Evolutionary conservation across 129 eudicot species (phyloP), one percentile per base, ranked within the genome.

Genomic region (Dittrichia graveolens): DNA sequence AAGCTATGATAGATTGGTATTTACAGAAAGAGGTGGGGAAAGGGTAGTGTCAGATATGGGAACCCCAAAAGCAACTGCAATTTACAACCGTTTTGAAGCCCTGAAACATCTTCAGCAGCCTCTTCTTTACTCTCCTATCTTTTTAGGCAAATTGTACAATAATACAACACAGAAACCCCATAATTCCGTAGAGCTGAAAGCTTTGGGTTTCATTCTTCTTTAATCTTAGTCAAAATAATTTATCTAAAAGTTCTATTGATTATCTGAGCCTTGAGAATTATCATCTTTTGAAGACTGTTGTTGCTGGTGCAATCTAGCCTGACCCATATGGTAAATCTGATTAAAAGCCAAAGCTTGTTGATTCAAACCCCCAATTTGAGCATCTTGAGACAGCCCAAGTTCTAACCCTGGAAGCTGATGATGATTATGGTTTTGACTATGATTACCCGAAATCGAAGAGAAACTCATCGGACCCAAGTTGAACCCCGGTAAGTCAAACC

Each of bases 311-410:
- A 85, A 71, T 79, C 93, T 81, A 74, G 84, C 81, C 43, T 88
- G 92, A 61, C 87, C 96, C 83, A 91, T 86, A 72, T 91, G 97
- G 56, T 91, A 88, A 79, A 86, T 82, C 86, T 88, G 97, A 76
- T 63, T 82, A n/a, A n/a, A n/a, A n/a, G n/a, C n/a, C 71, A 88
- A 73, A 10, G 82, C 78, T 46, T 83, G 95, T 72, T 90, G 84
- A 52, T 66, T 91, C 82, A 91, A 55, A 79, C 80, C 89, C 72
- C 96, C 96, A 77, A 87, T 62, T 75, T 88, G 83, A 40, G 78
- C 91, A 61, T 91, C 95, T 66, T 91, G 97, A 3, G 97, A 84
- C 2, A 91, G 75, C 61, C 97, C 97, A 8, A 91, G 87, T 63
- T 91, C 96, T 44, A 91, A 80, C 7, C 96, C 97, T 6, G 97